phyloP scores from a whole-genome alignment of 768 basidiomycete species.

The Hirschioporus abietinus region DNA sequence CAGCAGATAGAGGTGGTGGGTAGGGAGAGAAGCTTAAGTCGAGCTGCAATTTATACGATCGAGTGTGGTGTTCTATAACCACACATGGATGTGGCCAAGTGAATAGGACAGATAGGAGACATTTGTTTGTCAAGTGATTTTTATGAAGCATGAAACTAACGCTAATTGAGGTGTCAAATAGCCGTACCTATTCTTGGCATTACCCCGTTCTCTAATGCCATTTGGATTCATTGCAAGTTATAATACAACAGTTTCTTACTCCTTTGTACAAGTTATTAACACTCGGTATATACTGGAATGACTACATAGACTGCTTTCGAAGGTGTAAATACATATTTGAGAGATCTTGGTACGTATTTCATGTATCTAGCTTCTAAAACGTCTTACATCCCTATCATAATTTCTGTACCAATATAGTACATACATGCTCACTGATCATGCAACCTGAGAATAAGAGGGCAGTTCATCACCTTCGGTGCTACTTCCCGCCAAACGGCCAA shows the following conservation, averaged over 20 bases:
- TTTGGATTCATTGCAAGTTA: background rate
- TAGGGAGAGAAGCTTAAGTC: background rate
- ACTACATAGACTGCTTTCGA: too few relatives aligned
- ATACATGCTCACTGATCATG: background rate
- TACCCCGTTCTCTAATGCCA: background rate
- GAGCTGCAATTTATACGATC: background rate
- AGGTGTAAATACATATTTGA: too few relatives aligned
- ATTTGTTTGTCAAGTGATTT: background rate
- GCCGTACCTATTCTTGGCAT: background rate
- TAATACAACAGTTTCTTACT: background rate
- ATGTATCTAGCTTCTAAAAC: too few relatives aligned
- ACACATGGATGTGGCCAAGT: background rate
- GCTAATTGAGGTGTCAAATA: background rate
- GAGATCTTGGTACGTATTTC: too few relatives aligned
- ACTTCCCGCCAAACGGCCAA: constrained; percentile 40
- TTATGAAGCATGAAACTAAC: background rate
- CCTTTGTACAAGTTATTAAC: too few relatives aligned
- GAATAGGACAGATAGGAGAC: background rate
- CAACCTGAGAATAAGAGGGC: constrained; percentile 20
- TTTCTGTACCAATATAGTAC: background rate
- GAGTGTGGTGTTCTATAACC: background rate
- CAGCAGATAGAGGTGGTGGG: background rate
- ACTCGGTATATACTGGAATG: too few relatives aligned
- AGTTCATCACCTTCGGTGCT: constrained; percentile 39
- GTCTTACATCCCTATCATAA: too few relatives aligned